Conservation (phyloP, 768 basidiomycete species). For the Hericium alpestre region DNA sequence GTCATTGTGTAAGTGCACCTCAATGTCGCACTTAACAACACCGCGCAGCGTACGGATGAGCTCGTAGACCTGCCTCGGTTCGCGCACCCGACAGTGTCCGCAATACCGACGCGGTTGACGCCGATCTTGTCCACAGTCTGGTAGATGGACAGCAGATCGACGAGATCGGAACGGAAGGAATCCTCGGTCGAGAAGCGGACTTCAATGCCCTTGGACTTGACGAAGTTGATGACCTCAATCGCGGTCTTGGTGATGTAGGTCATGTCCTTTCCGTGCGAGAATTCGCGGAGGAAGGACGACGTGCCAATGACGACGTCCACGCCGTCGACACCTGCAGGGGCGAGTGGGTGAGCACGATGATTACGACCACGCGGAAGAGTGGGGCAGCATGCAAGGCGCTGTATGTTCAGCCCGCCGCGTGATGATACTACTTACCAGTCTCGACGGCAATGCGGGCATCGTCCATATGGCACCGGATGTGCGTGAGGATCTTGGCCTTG, state of each 20-base stretch:
- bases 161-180: constrained; percentile 98
- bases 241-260: constrained; percentile 98
- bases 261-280: constrained; percentile 99
- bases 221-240: constrained; percentile 96
- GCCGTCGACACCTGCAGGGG: constrained; percentile 77
- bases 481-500: constrained; percentile 93
- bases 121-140: constrained; percentile 99
- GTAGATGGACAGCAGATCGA: constrained; percentile 97
- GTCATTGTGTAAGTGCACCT: constrained; percentile 97
- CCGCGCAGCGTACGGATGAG: constrained; percentile 92
- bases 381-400: neutral
- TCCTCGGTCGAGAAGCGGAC: constrained; percentile 99
- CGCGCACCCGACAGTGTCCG: constrained; percentile 98
- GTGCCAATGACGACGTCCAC: constrained; percentile 99
- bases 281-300: constrained; percentile 97
- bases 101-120: constrained; percentile 96
- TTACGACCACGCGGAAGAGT: neutral
- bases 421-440: constrained; percentile 47
- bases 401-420: neutral
- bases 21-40: constrained; percentile 95
- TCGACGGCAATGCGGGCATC: constrained; percentile 97
- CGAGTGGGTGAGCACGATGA: neutral
- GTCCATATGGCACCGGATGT: constrained; percentile 99
- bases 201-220: constrained; percentile 99
- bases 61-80: constrained; percentile 97